Conservation (phyloP, 2,329 filamentous ascomycete genomes). For the Fusarium hainanense region DNA sequence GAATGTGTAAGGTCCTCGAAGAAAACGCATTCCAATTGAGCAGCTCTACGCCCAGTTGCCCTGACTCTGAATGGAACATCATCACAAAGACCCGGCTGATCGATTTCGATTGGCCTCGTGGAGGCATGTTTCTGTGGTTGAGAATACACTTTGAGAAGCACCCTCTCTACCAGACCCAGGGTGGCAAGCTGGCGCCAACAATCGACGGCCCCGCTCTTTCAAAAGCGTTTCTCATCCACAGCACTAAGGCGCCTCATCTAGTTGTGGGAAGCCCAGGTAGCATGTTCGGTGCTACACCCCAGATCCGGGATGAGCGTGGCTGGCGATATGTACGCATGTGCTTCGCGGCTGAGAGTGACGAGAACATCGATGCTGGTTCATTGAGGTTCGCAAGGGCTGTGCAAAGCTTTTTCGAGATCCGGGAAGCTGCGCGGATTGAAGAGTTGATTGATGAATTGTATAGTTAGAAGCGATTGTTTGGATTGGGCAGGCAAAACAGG, state of each 20-base stretch:
- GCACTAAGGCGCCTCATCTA: slow-evolving; percentile 75
- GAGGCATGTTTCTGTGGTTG: slow-evolving; percentile 94
- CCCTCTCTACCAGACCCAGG: slow-evolving; percentile 67
- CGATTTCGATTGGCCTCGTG: slow-evolving; percentile 82
- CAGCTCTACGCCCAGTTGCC: slow-evolving; percentile 62
- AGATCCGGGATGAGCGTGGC: slow-evolving; percentile 67
- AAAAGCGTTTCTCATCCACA: slow-evolving; percentile 75
- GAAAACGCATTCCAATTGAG: slow-evolving; percentile 73
- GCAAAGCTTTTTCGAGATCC: slow-evolving; percentile 81
- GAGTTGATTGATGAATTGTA: slow-evolving; percentile 61
- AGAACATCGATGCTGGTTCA: slow-evolving; percentile 71
- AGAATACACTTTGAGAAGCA: slow-evolving; percentile 77
- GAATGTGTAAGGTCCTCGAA: slow-evolving; percentile 81
- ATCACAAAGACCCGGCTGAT: slow-evolving; percentile 80
- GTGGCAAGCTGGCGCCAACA: slow-evolving; percentile 49
- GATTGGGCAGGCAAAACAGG: not conserved
- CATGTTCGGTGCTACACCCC: slow-evolving; percentile 76
- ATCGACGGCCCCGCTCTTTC: slow-evolving; percentile 68
- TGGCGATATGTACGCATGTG: slow-evolving; percentile 83
- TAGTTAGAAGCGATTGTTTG: not conserved
- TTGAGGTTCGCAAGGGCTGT: slow-evolving; percentile 75
- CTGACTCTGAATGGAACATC: slow-evolving; percentile 76
- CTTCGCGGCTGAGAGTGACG: slow-evolving; percentile 84
- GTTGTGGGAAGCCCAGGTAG: slow-evolving; percentile 77
- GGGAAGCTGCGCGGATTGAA: slow-evolving; percentile 73